These are phyloP conservation scores for Apiotrichum veenhuisii DNA, from an alignment of 1,284 basidiomycete genomes.

Conservation along the genomic window DNA sequence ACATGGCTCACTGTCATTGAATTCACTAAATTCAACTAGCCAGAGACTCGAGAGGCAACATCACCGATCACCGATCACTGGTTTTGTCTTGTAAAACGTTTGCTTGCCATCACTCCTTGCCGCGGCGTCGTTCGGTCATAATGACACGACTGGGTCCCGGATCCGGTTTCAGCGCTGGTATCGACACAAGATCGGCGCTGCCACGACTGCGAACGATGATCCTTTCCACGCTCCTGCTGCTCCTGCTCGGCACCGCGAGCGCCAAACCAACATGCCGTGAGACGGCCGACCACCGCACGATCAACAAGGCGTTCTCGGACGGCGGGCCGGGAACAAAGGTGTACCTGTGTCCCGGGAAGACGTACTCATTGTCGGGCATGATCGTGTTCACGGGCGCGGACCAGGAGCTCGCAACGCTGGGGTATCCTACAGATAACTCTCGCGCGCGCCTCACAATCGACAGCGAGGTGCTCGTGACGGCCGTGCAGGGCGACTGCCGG, in stretches of 20 bases:
- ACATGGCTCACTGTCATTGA: too few species aligned
- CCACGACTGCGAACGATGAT: background rate
- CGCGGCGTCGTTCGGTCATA: too few species aligned
- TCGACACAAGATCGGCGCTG: too few species aligned
- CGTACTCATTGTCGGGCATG: slow-evolving; percentile 46
- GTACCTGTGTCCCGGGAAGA: slow-evolving; percentile 50
- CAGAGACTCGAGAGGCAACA: too few species aligned
- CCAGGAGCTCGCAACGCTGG: slow-evolving; percentile 52
- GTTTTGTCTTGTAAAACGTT: too few species aligned
- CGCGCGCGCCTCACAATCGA: slow-evolving; percentile 49
- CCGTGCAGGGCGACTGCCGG: slow-evolving; percentile 49
- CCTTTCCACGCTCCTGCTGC: slow-evolving; percentile 8
- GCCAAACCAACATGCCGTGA: slow-evolving; percentile 30
- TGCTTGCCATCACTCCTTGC: too few species aligned
- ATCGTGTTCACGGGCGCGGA: slow-evolving; percentile 53
- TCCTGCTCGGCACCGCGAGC: slow-evolving; percentile 16
- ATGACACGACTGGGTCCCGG: too few species aligned
- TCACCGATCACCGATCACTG: background rate
- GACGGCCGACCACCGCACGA: slow-evolving; percentile 38
- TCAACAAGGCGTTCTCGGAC: slow-evolving; percentile 45
- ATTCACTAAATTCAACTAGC: too few species aligned
- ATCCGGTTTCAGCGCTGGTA: background rate
- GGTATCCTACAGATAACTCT: slow-evolving; percentile 49
- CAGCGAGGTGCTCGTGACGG: slow-evolving; percentile 34
- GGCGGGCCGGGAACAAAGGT: slow-evolving; percentile 51